Evolutionary conservation across 352 stramenopile genomes (phyloP), one percentile per base, ranked within the genome.

Genomic region (Phytophthora brassicae): DNA sequence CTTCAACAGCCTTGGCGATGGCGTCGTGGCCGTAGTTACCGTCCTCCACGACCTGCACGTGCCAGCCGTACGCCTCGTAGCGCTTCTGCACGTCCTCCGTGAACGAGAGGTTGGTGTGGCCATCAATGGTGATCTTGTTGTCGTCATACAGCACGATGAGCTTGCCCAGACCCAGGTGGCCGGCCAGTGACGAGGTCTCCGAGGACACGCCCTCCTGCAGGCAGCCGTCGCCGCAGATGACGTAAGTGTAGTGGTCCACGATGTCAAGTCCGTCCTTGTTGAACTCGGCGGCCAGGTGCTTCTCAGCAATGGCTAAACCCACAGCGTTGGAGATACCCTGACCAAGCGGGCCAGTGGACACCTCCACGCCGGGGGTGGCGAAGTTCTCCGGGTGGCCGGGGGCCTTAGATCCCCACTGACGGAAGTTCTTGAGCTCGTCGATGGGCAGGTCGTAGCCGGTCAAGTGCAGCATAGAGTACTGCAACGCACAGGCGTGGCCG

Each of bases 91-190:
- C 96, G 75, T 99, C 95, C 70, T 99, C 97, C 3, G 97, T 99
- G 81, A 99, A 99, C 60, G 88, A 96, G 36, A 99, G 66, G 50
- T 92, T 79, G 16, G 97, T 99, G 70, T 85, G 67, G 65, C 97
- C 97, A 77, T 99, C 97, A 80, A 99, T 99, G 23, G 97, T 99
- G 80, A 99, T 99, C 64, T 98, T 86, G 80, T 99, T 99, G 81
- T 99, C 97, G 70, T 99, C 97, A 81, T 99, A 99, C 12, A 99
- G 78, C 43, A 99, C 96, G 74, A 99, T 99, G 51, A 99, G 84
- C 77, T 98, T 98, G 72, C 97, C 97, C 5, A 99, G 83, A 22
- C 96, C 96, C 38, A 99, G 83, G 74, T 99, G 97, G 24, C 97
- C 97, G 11, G 97, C 97, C 26, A 99, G 82, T 52, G 92, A 98